These are phyloP conservation scores for Nitzschia inconspicua DNA, from an alignment of 108 stramenopile genomes.

Conservation along the genomic window DNA sequence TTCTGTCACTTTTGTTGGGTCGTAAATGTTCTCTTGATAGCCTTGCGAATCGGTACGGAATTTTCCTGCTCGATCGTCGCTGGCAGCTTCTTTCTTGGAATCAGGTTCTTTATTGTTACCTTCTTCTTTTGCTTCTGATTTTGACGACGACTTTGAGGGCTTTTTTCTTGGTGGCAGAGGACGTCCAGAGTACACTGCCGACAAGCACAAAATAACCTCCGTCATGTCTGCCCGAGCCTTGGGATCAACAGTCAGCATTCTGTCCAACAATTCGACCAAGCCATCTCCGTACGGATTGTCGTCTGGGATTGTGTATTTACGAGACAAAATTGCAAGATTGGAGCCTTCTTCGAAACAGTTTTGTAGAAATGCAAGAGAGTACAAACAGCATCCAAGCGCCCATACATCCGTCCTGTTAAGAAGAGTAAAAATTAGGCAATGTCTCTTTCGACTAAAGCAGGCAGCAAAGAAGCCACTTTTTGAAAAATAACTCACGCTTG, in stretches of 20 bases:
- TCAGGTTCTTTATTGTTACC: conserved; percentile 25
- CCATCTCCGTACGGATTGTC: conserved; percentile 81
- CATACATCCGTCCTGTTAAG: conserved; percentile 84
- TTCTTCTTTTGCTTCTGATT: conserved; percentile 19
- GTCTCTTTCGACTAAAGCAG: neutral
- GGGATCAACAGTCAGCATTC: conserved; percentile 80
- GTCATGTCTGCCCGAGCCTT: conserved; percentile 83
- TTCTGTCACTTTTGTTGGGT: conserved; percentile 44
- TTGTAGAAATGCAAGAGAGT: conserved; percentile 74
- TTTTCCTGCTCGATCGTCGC: conserved; percentile 43
- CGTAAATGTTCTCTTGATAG: conserved; percentile 34
- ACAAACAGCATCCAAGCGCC: conserved; percentile 93
- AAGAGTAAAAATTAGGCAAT: neutral
- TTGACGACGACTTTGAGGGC: conserved; percentile 1
- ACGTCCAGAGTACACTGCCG: conserved; percentile 71
- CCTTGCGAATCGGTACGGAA: conserved; percentile 84
- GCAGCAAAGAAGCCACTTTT: neutral
- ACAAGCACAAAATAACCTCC: conserved; percentile 83
- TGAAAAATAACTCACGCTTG: conserved; percentile 44
- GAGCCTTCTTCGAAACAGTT: conserved; percentile 93
- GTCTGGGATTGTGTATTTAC: conserved; percentile 82
- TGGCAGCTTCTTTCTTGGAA: conserved; percentile 17
- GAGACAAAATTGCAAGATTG: conserved; percentile 88
- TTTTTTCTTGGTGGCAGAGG: conserved; percentile 73
- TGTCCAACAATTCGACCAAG: conserved; percentile 74